phyloP scores from a whole-genome alignment of 2,329 filamentous ascomycete species.

The Colletotrichum endophyticum region DNA sequence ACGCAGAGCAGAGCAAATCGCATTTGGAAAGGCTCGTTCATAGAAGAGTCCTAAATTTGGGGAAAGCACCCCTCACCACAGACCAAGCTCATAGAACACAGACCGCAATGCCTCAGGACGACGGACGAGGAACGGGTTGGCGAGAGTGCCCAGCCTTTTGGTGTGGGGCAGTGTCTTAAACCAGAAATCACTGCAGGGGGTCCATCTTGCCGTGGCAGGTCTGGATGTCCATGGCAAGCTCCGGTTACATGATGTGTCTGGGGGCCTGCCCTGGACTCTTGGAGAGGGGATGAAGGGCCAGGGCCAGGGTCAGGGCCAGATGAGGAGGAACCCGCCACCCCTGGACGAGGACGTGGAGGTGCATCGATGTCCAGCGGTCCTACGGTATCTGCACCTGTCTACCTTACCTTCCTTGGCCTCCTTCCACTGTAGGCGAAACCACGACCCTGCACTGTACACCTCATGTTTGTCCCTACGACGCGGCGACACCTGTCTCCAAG shows the following conservation, averaged over 20 bases:
- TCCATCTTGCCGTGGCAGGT: not conserved
- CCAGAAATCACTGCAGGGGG: not conserved
- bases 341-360: not conserved
- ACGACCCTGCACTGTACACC: not conserved
- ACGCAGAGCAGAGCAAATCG: not conserved
- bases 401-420: not conserved
- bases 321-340: not conserved
- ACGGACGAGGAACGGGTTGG: not conserved
- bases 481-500: not conserved
- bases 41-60: not conserved
- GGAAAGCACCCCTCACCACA: not conserved
- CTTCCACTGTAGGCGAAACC: not conserved
- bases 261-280: not conserved
- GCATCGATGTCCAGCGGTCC: not conserved
- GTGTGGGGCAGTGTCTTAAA: not conserved
- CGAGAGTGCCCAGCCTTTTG: not conserved
- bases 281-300: not conserved
- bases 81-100: not conserved
- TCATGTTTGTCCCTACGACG: not conserved
- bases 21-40: not conserved
- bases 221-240: not conserved
- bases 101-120: not conserved
- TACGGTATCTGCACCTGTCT: not conserved
- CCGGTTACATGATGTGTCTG: not conserved
- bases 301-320: not conserved